Base-by-base conservation (phyloP, 768 basidiomycete species). In the Serendipita sp. region DNA sequence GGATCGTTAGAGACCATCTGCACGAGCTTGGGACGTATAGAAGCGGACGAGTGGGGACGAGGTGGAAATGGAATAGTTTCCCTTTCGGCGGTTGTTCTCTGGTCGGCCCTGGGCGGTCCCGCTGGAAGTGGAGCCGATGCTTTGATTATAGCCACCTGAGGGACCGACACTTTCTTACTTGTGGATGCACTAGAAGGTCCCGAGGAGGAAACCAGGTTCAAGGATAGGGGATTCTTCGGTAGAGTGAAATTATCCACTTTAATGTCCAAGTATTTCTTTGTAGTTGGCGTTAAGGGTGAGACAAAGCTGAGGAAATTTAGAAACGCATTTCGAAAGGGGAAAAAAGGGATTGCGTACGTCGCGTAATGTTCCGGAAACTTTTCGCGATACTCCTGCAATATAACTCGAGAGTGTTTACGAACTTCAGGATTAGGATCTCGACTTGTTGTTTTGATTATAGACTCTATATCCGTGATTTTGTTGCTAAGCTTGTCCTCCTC, bases 321-420 rank as follows among this genome's bases (percentile, higher is more conserved):
- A 22, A 5, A 28, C 24, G 11, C 9, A 58, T 30, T n/a, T 26
- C 42, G 42, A 17, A 16, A 22, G n/a, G 26, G 28, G 38, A 58
- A 20, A n/a, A 26, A 30, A 60, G n/a, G 13, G 64, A 38, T 38
- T 38, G 34, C 69, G 33, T 51, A 70, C 69, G 26, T 61, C 44
- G 64, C 66, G n/a, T 69, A 63, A 3, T 68, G 58, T 16, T 68
- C 68, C 11, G 70, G 67, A 61, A 66, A 70, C 7, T 65, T 60
- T 42, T 65, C 60, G 26, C 45, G 60, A 63, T 67, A 70, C 20
- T 42, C 38, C 50, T 61, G 66, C 63, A 65, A 68, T 16, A 68
- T 71, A 43, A 77, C 71, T 74, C 80, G 79, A 24, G 63, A 63
- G 13, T 64, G 28, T 60, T 69, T 67, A 20, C 70, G 45, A 28